Base-by-base conservation (phyloP, 345 rosid species). In the Streptanthus diversifolius region DNA sequence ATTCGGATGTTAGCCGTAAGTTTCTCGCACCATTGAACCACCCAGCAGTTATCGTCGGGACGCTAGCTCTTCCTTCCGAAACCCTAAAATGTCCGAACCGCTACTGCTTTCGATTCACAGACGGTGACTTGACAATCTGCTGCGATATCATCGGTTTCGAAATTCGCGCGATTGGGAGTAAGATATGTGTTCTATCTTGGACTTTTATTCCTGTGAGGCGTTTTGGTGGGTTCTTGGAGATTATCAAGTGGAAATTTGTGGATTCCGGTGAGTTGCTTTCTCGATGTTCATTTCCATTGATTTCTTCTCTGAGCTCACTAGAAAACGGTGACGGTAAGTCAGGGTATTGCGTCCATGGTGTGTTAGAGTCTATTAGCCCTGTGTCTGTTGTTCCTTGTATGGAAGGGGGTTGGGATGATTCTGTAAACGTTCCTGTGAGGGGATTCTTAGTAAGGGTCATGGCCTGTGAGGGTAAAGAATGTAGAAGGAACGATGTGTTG, bases 91-190 rank as follows among this genome's bases (percentile, higher is more conserved):
- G 92, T 73, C 82, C 88, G 13, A 76, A 81, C 71, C 71, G 77
- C 17, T 82, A 67, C 64, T 93, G 97, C 82, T 81, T 91, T 27
- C 84, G 80, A 53, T 89, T 91, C 83, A 77, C 85, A n/a, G 95
- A 93, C 45, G 81, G 68, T 22, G 75, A 79, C 1, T 37, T 83
- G 36, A 66, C 85, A 3, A 41, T 95, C 27, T 91, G 97, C 83
- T 95, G 99, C 61, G 99, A 93, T 55, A 77, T 95, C 15, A 65
- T 87, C 35, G 69, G 75, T 32, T 74, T 91, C 27, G 78, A 80
- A 25, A 63, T 79, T 29, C 52, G 58, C 8, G 52, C 77, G 2
- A 59, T 91, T 53, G 86, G 86, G 22, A 80, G 63, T 24, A 82
- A 53, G 70, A 81, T 95, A 17, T 68, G 65, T 62, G 87, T 88